Evolutionary conservation across 139 green algal genomes (phyloP).

Genomic region (Marvania coccoides): DNA sequence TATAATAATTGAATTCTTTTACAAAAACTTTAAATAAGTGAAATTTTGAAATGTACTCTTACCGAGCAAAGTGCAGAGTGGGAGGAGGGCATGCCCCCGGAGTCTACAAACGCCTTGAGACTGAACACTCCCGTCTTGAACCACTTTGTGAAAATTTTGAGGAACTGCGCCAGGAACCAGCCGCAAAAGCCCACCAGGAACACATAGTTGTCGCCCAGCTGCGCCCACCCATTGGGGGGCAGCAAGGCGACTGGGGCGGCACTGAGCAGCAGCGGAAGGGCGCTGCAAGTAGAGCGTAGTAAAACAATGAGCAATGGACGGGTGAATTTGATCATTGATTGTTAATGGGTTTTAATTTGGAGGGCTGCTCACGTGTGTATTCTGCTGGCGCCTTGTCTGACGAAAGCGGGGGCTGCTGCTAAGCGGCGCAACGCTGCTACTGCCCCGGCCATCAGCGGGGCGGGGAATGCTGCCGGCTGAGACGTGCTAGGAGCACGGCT

Average conservation of each 20-base stretch:
- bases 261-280: neutral
- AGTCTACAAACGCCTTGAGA: conserved; percentile 67
- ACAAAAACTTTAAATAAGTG: neutral
- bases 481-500: neutral
- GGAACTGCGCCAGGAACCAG: conserved; percentile 79
- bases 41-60: neutral
- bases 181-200: conserved; percentile 83
- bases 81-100: conserved; percentile 97
- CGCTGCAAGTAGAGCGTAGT: neutral
- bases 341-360: no score
- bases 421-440: no score
- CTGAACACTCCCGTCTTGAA: conserved; percentile 78
- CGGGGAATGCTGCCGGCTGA: neutral
- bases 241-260: neutral
- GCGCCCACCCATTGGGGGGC: neutral
- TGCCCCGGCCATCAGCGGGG: no score
- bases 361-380: no score
- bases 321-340: no score
- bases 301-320: neutral
- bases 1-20: neutral
- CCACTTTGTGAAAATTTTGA: conserved; percentile 86
- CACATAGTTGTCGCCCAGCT: conserved; percentile 58
- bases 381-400: neutral
- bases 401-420: no score
- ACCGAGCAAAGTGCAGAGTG: conserved; percentile 87